Evolutionary conservation across 805 yeast species (phyloP).

Genomic region (Pichia nakasei): DNA sequence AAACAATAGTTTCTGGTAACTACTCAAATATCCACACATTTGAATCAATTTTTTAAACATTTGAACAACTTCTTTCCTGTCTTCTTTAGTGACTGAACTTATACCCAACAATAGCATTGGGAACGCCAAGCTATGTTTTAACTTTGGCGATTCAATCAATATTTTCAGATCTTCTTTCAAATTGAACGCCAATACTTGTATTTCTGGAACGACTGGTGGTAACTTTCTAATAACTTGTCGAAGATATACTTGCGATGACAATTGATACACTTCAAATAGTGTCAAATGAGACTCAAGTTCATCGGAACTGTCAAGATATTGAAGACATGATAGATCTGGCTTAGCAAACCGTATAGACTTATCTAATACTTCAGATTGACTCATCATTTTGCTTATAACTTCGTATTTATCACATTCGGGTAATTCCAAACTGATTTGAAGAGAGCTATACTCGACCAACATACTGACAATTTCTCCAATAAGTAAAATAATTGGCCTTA

Average conservation of each 20-base stretch:
- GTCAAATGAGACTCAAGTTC: slow-evolving; percentile 26
- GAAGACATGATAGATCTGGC: slow-evolving; percentile 16
- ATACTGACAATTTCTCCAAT: slow-evolving; percentile 32
- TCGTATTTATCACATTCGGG: slow-evolving; percentile 19
- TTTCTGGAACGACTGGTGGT: slow-evolving; percentile 23
- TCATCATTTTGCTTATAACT: slow-evolving; percentile 11
- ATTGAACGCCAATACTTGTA: slow-evolving; percentile 13
- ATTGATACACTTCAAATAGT: slow-evolving; percentile 28
- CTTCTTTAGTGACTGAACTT: slow-evolving; percentile 20
- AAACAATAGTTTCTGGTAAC: slow-evolving; percentile 23
- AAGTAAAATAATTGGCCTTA: slow-evolving; percentile 28
- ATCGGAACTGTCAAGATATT: slow-evolving; percentile 13
- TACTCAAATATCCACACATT: slow-evolving; percentile 24
- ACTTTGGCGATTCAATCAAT: slow-evolving; percentile 8
- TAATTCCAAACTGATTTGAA: slow-evolving; percentile 14
- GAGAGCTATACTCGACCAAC: slow-evolving; percentile 16
- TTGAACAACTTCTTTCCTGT: slow-evolving; percentile 19
- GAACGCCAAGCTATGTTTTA: slow-evolving; percentile 27
- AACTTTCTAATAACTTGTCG: slow-evolving; percentile 18
- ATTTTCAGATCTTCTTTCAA: slow-evolving; percentile 14
- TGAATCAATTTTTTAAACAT: slow-evolving; percentile 24
- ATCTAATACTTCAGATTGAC: slow-evolving; percentile 13
- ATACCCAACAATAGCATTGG: slow-evolving; percentile 33
- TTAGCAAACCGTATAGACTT: slow-evolving; percentile 11
- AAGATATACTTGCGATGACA: slow-evolving; percentile 20